Evolutionary conservation across 2,329 filamentous ascomycete genomes (phyloP), one percentile per base, ranked within the genome.

Genomic region (Myriosclerotinia scirpicola): DNA sequence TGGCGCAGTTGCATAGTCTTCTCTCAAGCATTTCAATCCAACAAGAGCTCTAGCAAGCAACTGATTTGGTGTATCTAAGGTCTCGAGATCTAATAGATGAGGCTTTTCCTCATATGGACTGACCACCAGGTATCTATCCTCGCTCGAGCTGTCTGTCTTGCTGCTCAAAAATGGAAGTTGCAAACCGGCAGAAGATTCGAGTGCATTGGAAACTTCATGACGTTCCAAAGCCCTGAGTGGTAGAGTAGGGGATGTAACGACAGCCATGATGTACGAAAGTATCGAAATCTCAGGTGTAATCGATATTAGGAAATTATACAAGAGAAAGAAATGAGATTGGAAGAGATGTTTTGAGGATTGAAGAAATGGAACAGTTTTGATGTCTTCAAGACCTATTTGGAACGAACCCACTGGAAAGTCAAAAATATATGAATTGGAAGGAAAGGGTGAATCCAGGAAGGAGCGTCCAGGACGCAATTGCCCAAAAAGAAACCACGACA

Each of bases 1-100:
- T 0, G 85, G 81, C 1, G 88, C 87, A 1, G 87, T 93, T 67
- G 92, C 91, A 78, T 96, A 97, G 75, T 93, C 88, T 9, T 82
- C 76, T 2, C 87, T 84, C 22, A 87, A 79, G 48, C 86, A 85
- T 67, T 81, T 81, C 71, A 97, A 81, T 17, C 81, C 80, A 38
- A 85, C 85, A 67, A 97, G 81, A 0, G 92, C 90, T 68, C 86
- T 83, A 6, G 92, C 89, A 64, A 97, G 82, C 62, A 96, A 82
- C 12, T 83, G 84, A 69, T 88, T 88, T 69, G 91, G 84, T 0
- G 78, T 79, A 69, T 90, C 83, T 8, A 96, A 81, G 3, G 83
- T 86, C 55, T 81, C 78, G 67, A 97, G 82, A 75, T 93, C 87
- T 44, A 96, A 85, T 59, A 91, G 85, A 77, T 96, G 92, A 3